These are phyloP conservation scores for Isatis tinctoria DNA, from an alignment of 345 rosid genomes.

Conservation along the genomic window DNA sequence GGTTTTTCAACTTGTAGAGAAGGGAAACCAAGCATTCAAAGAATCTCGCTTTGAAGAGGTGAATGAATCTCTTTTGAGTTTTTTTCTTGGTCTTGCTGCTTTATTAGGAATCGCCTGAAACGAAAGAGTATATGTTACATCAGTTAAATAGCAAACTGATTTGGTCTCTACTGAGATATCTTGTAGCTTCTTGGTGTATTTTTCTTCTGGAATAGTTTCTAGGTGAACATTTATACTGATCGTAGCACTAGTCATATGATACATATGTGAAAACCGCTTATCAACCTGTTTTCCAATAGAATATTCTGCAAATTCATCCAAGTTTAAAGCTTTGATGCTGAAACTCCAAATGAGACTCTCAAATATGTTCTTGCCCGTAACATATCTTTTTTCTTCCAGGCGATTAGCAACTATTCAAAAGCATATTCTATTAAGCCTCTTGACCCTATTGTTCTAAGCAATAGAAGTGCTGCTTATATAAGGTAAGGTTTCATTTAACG, in stretches of 20 bases:
- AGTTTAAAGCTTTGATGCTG: conserved; percentile 6
- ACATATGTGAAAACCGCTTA: not conserved
- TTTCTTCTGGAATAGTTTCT: not conserved
- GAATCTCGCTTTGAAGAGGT: conserved; percentile 74
- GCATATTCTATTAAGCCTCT: conserved; percentile 68
- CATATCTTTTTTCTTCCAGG: conserved; percentile 39
- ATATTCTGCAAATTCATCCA: not conserved
- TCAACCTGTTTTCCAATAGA: not conserved
- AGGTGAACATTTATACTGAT: not conserved
- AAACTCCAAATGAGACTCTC: not conserved
- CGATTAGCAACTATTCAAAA: conserved; percentile 67
- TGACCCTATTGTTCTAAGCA: conserved; percentile 75
- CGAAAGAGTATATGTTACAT: not conserved
- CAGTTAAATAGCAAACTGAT: not conserved
- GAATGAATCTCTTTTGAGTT: not conserved
- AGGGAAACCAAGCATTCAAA: conserved; percentile 68
- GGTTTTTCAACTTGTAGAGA: conserved; percentile 58
- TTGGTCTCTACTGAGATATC: not conserved
- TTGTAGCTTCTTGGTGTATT: not conserved
- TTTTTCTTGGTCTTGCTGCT: not conserved
- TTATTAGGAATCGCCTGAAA: not conserved
- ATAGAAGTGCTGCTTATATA: conserved; percentile 77
- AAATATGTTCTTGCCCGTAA: not conserved
- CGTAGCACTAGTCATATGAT: not conserved
- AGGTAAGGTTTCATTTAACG: conserved; percentile 42